Evolutionary conservation across 2,329 filamentous ascomycete species (phyloP).

Genomic region (Alternaria burnsii): DNA sequence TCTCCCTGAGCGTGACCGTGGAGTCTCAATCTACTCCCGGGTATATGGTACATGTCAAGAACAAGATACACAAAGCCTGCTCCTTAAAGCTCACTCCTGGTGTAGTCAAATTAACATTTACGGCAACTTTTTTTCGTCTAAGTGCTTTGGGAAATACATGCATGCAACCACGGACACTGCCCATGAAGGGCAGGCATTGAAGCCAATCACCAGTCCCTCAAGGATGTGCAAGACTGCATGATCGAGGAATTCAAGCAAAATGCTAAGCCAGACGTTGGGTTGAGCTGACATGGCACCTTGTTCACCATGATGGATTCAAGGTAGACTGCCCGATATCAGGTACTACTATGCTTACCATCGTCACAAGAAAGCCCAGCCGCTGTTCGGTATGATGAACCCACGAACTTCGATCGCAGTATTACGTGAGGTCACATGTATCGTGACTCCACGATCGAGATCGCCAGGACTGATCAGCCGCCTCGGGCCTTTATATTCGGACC

Average conservation of each 20-base stretch:
- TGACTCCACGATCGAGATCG: slow-evolving; percentile 1
- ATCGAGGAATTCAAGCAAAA: not conserved
- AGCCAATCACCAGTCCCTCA: not conserved
- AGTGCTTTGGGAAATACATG: not conserved
- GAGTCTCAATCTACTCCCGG: not conserved
- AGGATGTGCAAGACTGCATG: not conserved
- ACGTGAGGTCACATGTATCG: not conserved
- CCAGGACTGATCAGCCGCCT: slow-evolving; percentile 2
- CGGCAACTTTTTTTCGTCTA: not conserved
- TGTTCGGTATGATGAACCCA: not conserved
- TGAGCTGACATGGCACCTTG: not conserved
- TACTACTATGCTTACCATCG: not conserved
- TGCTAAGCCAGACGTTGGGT: not conserved
- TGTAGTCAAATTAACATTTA: not conserved
- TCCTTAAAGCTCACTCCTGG: not conserved
- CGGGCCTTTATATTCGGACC: slow-evolving; percentile 3
- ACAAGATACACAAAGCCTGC: not conserved
- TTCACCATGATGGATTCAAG: not conserved
- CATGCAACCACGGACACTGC: not conserved
- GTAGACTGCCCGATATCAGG: not conserved
- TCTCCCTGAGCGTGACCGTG: not conserved
- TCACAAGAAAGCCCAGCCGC: not conserved
- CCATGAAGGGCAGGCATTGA: not conserved
- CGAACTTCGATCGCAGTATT: slow-evolving; percentile 6
- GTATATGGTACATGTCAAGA: not conserved